Base-by-base conservation (phyloP, 805 yeast species). In the Teunomyces aglyptinius region DNA sequence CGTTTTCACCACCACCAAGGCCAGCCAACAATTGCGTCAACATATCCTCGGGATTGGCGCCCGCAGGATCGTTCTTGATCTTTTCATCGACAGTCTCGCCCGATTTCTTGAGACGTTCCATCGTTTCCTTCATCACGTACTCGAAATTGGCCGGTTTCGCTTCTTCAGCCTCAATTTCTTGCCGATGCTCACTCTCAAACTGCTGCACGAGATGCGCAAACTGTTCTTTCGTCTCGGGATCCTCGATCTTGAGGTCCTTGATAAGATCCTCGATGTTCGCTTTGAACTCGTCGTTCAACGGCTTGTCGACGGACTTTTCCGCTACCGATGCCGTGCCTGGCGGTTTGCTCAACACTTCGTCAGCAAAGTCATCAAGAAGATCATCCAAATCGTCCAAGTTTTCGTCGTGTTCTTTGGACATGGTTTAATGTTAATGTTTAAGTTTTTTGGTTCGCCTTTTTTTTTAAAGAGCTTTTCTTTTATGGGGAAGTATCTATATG, bases 331-430 rank as follows among this genome's bases (percentile, higher is more conserved):
- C 69, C 0, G 77, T 67, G 3, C 83, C 86, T 1, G 85, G 86
- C 1, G 85, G 83, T 53, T 80, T 74, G 49, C 77, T 77, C 46
- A 86, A 69, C 0, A 84, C 75, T 47, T 82, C 88, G 49, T 83
- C 88, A 35, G 85, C 88, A 60, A 86, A 86, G 51, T 90, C 97
- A 59, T 90, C 96, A 43, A 92, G 72, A 49, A 89, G 73, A 57
- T 89, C 96, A 54, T 88, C 96, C 51, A 88, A 75, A 54, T 88
- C 95, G 57, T 84, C 89, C 43, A 81, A 68, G 44, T 82, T 86
- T 47, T 84, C 77, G 10, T 65, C 74, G 31, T 55, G 28, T 29
- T 28, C 44, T 29, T 28, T 27, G 11, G 42, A 29, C 32, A 31
- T 20, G 26, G 27, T 12, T 8, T 16, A n/a, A 22, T 22, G 12